phyloP scores from a whole-genome alignment of 768 basidiomycete genomes.

The Trichaptum fuscoviolaceum region DNA sequence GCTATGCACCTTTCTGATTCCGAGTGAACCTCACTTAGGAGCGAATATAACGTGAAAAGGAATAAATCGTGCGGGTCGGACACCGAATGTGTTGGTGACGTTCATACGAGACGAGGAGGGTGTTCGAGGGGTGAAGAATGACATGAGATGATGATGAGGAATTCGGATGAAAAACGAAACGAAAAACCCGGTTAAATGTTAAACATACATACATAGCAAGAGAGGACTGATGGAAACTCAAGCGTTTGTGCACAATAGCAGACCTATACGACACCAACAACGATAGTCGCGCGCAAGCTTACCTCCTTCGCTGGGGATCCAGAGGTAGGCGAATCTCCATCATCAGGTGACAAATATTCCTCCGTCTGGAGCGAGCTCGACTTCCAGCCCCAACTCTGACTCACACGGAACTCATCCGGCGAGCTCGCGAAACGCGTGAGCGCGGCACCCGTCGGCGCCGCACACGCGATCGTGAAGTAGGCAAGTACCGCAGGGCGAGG shows the following conservation, averaged over 20 bases:
- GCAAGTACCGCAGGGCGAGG: slow-evolving; percentile 65
- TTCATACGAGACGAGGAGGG: too few relatives aligned
- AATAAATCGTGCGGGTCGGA: not conserved
- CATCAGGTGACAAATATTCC: slow-evolving; percentile 32
- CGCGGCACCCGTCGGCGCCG: slow-evolving; percentile 74
- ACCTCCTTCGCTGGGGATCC: slow-evolving; percentile 22
- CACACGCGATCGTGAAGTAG: slow-evolving; percentile 81
- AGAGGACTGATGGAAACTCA: not conserved
- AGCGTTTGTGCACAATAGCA: not conserved
- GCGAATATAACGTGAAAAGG: not conserved
- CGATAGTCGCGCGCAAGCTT: slow-evolving; percentile 74
- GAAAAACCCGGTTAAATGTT: too few relatives aligned
- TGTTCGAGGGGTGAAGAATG: too few relatives aligned
- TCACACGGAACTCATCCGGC: slow-evolving; percentile 79
- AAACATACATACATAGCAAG: not conserved
- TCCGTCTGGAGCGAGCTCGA: slow-evolving; percentile 47
- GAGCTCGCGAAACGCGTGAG: slow-evolving; percentile 81
- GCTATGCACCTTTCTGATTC: not conserved
- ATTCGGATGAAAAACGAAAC: too few relatives aligned
- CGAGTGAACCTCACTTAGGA: not conserved
- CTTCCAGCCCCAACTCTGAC: slow-evolving; percentile 96
- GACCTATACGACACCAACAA: slow-evolving; percentile 64
- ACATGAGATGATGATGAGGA: too few relatives aligned
- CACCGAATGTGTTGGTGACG: not conserved
- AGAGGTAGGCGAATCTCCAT: slow-evolving; percentile 15